phyloP scores from a whole-genome alignment of 768 basidiomycete species.

The Boletus tomentosulus region DNA sequence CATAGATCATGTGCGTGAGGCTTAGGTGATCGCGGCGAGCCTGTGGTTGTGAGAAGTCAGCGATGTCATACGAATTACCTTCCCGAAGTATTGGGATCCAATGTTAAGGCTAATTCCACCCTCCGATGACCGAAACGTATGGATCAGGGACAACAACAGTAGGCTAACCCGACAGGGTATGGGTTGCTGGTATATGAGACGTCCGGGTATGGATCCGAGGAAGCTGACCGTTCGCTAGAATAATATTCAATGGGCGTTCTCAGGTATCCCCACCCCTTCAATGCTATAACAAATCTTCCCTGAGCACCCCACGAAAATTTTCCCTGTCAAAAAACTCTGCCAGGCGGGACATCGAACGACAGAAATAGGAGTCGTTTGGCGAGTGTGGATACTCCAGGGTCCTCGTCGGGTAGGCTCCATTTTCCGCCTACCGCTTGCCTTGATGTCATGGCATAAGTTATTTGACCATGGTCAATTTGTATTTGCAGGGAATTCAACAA shows the following conservation, averaged over 20 bases:
- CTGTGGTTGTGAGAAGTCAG: no score
- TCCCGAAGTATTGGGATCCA: no score
- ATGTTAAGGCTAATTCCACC: no score
- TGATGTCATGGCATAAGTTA: background rate
- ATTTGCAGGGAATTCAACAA: background rate
- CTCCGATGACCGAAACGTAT: no score
- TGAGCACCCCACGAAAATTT: background rate
- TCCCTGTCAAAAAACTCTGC: background rate
- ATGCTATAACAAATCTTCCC: background rate
- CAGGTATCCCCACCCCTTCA: background rate
- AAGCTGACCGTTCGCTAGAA: no score
- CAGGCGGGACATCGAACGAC: background rate
- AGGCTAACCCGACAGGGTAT: no score
- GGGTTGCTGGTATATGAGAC: no score
- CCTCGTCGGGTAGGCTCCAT: background rate
- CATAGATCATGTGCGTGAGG: background rate
- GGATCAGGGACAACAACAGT: no score
- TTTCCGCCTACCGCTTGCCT: background rate
- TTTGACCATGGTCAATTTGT: background rate
- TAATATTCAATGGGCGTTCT: background rate
- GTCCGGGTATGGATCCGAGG: no score
- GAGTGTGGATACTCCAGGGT: background rate
- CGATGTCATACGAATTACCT: no score
- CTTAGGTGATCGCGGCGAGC: no score
- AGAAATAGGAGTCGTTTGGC: background rate